Base-by-base conservation (phyloP, 805 yeast species). In the Saccharomycopsis selenospora region DNA sequence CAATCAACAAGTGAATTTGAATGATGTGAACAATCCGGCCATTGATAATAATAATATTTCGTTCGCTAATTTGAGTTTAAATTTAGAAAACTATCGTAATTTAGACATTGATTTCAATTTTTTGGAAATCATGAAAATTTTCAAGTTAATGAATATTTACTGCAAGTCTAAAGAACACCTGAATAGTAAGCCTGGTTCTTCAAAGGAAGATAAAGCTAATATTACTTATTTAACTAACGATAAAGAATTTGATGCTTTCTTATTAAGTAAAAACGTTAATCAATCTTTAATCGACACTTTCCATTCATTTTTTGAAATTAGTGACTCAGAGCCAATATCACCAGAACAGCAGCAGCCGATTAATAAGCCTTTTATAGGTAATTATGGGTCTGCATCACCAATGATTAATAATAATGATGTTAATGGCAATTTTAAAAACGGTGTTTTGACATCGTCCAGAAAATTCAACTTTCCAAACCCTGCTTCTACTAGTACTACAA, bases 61-160 rank as follows among this genome's bases (percentile, higher is more conserved):
- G 7, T 81, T 79, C 59, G 70, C 80, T 11, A 66, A 70, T 33
- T 67, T 77, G n/a, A 79, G 78, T 26, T 66, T 81, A 17, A 75
- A 79, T 56, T 74, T 82, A 22, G 81, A 79, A 47, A 66, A 65
- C 42, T 80, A 80, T 59, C 68, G 87, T 57, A 71, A 80, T 56
- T 72, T 80, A 40, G 82, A 78, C 45, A 65, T 64, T 41, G 82
- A 77, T 1, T 81, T 72, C 56, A 67, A 71, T 53, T 80, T 80
- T 56, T 69, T 42, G 8, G 50, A 53, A 36, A 41, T 50, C 18
- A 50, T 53, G 51, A 45, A 45, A 29, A 43, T 53, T 11, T 53
- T 53, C 47, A 53, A 50, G 36, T 41, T 46, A 11, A 46, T 51
- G 55, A 36, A 43, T 11, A 28, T n/a, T 14, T 51, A 30, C 26